phyloP scores from a whole-genome alignment of 257 asterid species.

The Rehmannia glutinosa region DNA sequence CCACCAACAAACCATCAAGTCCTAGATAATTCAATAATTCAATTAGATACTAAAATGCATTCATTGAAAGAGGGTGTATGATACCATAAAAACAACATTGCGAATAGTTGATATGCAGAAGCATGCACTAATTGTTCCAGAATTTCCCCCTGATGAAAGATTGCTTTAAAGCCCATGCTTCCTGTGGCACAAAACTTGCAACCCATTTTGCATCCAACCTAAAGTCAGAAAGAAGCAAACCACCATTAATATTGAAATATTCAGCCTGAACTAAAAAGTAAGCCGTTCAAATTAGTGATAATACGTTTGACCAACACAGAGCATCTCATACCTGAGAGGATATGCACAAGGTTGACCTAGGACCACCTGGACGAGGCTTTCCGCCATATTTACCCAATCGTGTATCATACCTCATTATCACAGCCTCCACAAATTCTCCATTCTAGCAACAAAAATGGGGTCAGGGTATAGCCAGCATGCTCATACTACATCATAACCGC shows the following conservation, averaged over 20 bases:
- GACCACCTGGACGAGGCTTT: slow-evolving; percentile 94
- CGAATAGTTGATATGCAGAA: slow-evolving; percentile 76
- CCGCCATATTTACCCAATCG: slow-evolving; percentile 77
- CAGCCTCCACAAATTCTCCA: slow-evolving; percentile 92
- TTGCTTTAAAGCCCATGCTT: slow-evolving; percentile 93
- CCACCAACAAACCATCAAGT: neutral
- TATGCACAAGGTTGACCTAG: slow-evolving; percentile 86
- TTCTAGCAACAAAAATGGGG: slow-evolving; percentile 42
- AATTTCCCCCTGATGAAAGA: slow-evolving; percentile 89
- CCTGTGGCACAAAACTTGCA: slow-evolving; percentile 98
- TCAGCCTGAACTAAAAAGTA: too few species aligned
- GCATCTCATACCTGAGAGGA: slow-evolving; percentile 75
- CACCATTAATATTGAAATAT: too few species aligned
- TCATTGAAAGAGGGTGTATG: slow-evolving; percentile 1
- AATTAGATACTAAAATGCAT: neutral
- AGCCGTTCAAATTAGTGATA: too few species aligned
- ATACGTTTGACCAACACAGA: too few species aligned
- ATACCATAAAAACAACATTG: slow-evolving; percentile 95
- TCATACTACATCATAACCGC: too few species aligned
- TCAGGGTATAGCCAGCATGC: too few species aligned
- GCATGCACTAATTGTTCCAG: slow-evolving; percentile 93
- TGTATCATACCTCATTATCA: slow-evolving; percentile 89
- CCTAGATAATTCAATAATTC: slow-evolving; percentile 9
- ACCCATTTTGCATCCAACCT: slow-evolving; percentile 99
- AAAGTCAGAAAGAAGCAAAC: neutral